Conservation (phyloP, 2,329 filamentous ascomycete species). For the Aspergillus awamori region DNA sequence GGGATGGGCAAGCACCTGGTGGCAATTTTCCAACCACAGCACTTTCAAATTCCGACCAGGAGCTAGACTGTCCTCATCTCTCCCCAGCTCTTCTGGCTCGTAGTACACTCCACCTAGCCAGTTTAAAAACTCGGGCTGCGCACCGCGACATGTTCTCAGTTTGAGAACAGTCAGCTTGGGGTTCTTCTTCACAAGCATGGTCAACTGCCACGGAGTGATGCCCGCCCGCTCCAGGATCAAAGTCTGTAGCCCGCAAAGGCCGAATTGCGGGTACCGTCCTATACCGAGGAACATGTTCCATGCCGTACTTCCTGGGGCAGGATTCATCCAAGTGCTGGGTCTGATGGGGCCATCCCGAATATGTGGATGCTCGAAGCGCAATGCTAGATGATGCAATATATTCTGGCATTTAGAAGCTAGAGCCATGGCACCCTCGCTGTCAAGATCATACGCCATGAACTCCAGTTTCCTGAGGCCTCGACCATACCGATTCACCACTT, state of each 20-base stretch:
- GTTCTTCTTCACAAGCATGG: conserved; percentile 36
- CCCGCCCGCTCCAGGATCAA: conserved; percentile 38
- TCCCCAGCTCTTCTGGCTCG: conserved; percentile 15
- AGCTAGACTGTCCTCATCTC: conserved; percentile 3
- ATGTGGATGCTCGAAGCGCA: conserved; percentile 40
- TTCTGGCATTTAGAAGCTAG: conserved; percentile 26
- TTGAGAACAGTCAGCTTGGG: conserved; percentile 31
- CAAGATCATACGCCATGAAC: conserved; percentile 37
- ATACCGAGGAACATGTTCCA: conserved; percentile 39
- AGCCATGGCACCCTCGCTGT: conserved; percentile 31
- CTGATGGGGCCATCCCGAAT: conserved; percentile 35
- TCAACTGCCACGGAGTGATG: conserved; percentile 39
- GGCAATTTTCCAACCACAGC: conserved; percentile 35
- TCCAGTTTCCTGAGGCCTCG: conserved; percentile 33
- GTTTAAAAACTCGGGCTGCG: conserved; percentile 37
- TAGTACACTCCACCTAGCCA: conserved; percentile 34
- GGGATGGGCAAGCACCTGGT: conserved; percentile 19
- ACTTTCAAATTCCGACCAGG: conserved; percentile 29
- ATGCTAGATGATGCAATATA: conserved; percentile 34
- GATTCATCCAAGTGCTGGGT: conserved; percentile 33
- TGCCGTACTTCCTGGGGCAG: conserved; percentile 29
- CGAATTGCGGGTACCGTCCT: conserved; percentile 25
- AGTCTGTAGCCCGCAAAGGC: conserved; percentile 30
- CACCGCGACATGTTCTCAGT: conserved; percentile 37
- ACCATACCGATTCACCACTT: conserved; percentile 30